Evolutionary conservation across 768 basidiomycete species (phyloP).

Genomic region (Amanita jacksonii): DNA sequence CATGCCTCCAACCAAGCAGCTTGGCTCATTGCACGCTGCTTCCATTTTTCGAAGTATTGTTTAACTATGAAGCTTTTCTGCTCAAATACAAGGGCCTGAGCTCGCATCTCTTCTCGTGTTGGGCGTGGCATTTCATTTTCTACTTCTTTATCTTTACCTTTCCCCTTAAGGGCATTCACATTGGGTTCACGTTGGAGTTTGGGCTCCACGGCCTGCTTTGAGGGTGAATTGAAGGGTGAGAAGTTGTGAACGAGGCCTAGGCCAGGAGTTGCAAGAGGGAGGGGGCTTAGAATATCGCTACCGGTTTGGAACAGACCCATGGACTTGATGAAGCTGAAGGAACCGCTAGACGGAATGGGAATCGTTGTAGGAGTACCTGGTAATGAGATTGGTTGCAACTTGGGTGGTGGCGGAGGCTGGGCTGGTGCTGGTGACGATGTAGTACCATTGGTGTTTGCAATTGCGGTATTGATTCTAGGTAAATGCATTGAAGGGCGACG

Average conservation of each 20-base stretch:
- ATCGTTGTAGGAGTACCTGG: constrained; percentile 34
- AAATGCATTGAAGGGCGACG: constrained; percentile 13
- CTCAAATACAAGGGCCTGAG: constrained; percentile 32
- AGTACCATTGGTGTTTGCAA: constrained; percentile 7
- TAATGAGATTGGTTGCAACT: constrained; percentile 34
- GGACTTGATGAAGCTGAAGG: constrained; percentile 22
- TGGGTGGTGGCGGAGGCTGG: constrained; percentile 29
- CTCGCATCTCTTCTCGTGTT: constrained; percentile 26
- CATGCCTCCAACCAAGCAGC: constrained; percentile 56
- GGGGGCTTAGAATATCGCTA: constrained; percentile 34
- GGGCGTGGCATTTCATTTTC: constrained; percentile 8
- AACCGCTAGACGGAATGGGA: constrained; percentile 18
- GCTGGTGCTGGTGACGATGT: constrained; percentile 23
- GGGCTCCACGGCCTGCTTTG: background rate
- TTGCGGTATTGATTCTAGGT: constrained; percentile 17
- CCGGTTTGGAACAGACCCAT: constrained; percentile 18
- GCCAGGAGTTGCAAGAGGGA: constrained; percentile 26
- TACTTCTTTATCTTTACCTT: constrained; percentile 21
- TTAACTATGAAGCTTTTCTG: constrained; percentile 31
- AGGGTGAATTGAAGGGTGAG: constrained; percentile 11
- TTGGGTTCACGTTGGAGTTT: background rate
- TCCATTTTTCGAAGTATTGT: constrained; percentile 36
- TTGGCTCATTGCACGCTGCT: constrained; percentile 31
- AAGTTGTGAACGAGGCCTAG: constrained; percentile 19
- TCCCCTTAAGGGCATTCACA: constrained; percentile 19